Evolutionary conservation across 306 rosid genomes (phyloP).

Genomic region (Fragaria iinumae): DNA sequence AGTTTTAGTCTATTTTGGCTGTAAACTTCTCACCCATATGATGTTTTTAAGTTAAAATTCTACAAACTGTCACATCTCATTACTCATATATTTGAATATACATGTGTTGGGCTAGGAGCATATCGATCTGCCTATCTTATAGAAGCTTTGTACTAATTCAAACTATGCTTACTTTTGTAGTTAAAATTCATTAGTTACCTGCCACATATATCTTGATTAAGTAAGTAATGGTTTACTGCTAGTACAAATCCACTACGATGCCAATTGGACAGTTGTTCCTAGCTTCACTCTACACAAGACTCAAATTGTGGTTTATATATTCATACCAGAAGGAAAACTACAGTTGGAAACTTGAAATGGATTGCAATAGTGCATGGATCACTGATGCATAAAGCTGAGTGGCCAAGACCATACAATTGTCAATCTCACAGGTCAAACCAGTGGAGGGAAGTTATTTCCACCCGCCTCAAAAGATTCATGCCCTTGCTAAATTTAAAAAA

Average conservation of each 20-base stretch:
- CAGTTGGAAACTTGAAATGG: neutral
- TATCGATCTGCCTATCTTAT: neutral
- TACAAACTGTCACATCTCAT: neutral
- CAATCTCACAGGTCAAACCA: too few relatives aligned
- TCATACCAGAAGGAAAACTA: neutral
- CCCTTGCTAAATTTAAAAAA: too few relatives aligned
- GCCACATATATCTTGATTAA: too few relatives aligned
- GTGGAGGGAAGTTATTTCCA: too few relatives aligned
- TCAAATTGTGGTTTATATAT: neutral
- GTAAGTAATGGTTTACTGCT: neutral
- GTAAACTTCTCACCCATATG: neutral
- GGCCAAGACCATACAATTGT: too few relatives aligned
- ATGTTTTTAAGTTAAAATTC: neutral
- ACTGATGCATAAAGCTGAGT: neutral
- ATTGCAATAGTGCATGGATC: neutral
- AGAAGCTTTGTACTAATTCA: too few relatives aligned
- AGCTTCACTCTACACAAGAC: neutral
- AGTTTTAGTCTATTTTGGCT: neutral
- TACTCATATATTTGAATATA: neutral
- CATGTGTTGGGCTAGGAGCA: neutral
- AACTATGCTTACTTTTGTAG: too few relatives aligned
- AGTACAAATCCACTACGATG: neutral
- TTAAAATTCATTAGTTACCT: too few relatives aligned
- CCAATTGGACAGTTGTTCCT: neutral
- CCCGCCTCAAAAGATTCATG: too few relatives aligned